These are phyloP conservation scores for Neopestalotiopsis sp. DNA, from an alignment of 2,329 filamentous ascomycete species.

Conservation along the genomic window DNA sequence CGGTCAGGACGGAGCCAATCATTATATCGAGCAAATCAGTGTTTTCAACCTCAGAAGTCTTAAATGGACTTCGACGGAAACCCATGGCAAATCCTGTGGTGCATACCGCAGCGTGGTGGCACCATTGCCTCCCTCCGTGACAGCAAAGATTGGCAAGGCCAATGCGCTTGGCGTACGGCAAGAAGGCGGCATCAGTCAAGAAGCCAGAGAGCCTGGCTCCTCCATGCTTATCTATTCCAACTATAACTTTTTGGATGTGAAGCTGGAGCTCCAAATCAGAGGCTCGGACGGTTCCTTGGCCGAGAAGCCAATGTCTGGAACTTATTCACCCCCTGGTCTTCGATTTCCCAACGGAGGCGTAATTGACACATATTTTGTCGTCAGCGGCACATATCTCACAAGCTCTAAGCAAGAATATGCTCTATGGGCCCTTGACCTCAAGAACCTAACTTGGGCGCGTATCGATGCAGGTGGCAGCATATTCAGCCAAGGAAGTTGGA, in stretches of 20 bases:
- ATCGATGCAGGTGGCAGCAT: slow-evolving; percentile 95
- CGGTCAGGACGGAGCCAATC: slow-evolving; percentile 95
- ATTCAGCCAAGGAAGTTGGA: slow-evolving; percentile 98
- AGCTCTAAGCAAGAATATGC: slow-evolving; percentile 99
- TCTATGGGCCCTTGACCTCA: slow-evolving; percentile 90
- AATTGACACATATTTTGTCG: slow-evolving; percentile 95
- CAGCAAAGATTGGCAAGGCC: slow-evolving; percentile 69
- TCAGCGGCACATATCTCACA: slow-evolving; percentile 95
- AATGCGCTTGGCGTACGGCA: slow-evolving; percentile 46
- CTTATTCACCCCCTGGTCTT: slow-evolving; percentile 87
- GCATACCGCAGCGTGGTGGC: slow-evolving; percentile 96
- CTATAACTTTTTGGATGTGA: slow-evolving; percentile 98
- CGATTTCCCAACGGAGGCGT: slow-evolving; percentile 96
- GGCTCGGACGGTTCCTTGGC: slow-evolving; percentile 81
- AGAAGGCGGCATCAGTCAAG: slow-evolving; percentile 56
- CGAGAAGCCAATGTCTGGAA: slow-evolving; percentile 87
- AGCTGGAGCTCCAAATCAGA: slow-evolving; percentile 89
- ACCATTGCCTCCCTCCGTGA: slow-evolving; percentile 72
- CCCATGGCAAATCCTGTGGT: slow-evolving; percentile 89
- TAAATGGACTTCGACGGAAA: slow-evolving; percentile 91
- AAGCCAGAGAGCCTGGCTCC: slow-evolving; percentile 62
- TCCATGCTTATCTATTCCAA: slow-evolving; percentile 98
- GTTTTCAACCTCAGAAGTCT: slow-evolving; percentile 95
- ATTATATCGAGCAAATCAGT: slow-evolving; percentile 98
- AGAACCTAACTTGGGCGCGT: slow-evolving; percentile 88